Evolutionary conservation across 257 asterid genomes (phyloP), one percentile per base, ranked within the genome.

Genomic region (Capsicum baccatum): DNA sequence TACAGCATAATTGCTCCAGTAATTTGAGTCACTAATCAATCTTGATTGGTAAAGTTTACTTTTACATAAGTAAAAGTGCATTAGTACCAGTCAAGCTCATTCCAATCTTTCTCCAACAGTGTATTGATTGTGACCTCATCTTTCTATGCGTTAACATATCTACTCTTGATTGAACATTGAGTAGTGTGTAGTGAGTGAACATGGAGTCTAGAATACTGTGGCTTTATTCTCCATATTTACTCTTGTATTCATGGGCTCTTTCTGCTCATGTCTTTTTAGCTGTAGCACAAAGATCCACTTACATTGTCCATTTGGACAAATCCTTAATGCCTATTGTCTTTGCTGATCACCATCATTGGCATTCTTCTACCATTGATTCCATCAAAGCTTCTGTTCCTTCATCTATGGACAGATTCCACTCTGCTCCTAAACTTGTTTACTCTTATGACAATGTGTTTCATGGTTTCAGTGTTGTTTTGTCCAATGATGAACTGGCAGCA

Each of bases 291-390:
- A 85, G 87, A 48, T 82, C 90, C 56, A 70, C 62, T 26, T 85
- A 87, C 74, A 87, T 87, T 69, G 82, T 87, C 59, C 88, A 87
- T 48, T 70, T 87, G 83, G 90, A 87, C 54, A 83, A 62, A 14
- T 79, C 85, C 58, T 56, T 80, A 57, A 85, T 87, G 88, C 90
- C 90, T 13, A 80, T 19, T 62, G 59, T 70, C 11, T 87, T 83
- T 64, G 3, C 85, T 9, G 58, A 50, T 47, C 86, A 85, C 70
- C 83, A 85, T 55, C 81, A 85, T 16, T 87, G 90, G 90, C 86
- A 85, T 83, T 17, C 76, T 58, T 37, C 78, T 16, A 52, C 58
- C 14, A 69, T 81, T 63, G 84, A 81, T 5, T 81, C 84, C 37
- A 50, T 63, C 63, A 42, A 44, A 14, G 55, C 44, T 70, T 3